Evolutionary conservation across 2,329 filamentous ascomycete genomes (phyloP).

Genomic region (Ascosphaera aggregata): DNA sequence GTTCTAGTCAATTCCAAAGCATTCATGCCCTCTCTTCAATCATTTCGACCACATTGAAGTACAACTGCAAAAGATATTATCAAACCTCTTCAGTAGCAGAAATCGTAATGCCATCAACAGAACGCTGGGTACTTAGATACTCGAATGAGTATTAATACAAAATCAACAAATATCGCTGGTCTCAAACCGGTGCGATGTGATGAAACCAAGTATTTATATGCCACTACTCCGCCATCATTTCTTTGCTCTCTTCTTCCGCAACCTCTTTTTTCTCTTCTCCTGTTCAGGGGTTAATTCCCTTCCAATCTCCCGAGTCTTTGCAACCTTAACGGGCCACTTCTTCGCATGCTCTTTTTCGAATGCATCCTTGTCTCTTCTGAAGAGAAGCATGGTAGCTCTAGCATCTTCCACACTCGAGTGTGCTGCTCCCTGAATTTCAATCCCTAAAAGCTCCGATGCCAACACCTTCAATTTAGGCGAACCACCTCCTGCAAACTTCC

Average conservation of each 20-base stretch:
- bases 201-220: no score
- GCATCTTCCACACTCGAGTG: slow-evolving; percentile 54
- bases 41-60: no score
- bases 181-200: not conserved
- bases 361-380: slow-evolving; percentile 54
- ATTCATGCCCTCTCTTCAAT: slow-evolving; percentile 6
- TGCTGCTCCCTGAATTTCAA: slow-evolving; percentile 35
- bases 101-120: slow-evolving; percentile 1
- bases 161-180: not conserved
- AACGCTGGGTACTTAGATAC: slow-evolving; percentile 4
- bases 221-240: slow-evolving; percentile 20
- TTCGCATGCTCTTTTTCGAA: slow-evolving; percentile 66
- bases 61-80: no score
- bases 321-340: slow-evolving; percentile 29
- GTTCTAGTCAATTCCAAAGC: no score
- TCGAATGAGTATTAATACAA: slow-evolving; percentile 6
- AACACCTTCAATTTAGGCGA: slow-evolving; percentile 31
- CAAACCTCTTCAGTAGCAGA: no score
- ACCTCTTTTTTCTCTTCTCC: slow-evolving; percentile 20
- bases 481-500: slow-evolving; percentile 29
- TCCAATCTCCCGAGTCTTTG: slow-evolving; percentile 7
- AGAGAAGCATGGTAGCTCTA: slow-evolving; percentile 71
- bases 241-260: slow-evolving; percentile 25
- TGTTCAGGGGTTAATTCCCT: slow-evolving; percentile 7
- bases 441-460: slow-evolving; percentile 31